phyloP scores from a whole-genome alignment of 441 rosid genomes.

The Brassica balearica region DNA sequence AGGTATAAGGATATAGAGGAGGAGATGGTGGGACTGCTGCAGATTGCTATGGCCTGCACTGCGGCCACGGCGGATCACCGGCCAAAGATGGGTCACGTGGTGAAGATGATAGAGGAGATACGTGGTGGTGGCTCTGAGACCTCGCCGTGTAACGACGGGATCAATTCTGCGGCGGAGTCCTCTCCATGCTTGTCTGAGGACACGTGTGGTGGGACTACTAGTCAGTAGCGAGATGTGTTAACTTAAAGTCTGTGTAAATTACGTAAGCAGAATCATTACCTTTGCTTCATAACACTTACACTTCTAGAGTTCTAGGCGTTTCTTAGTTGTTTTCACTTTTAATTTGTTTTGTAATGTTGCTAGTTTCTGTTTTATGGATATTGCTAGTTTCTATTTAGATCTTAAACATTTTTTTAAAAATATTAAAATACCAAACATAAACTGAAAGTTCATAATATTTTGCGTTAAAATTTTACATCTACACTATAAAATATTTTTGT shows the following conservation, averaged over 20 bases:
- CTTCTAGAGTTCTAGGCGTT: conserved; percentile 18
- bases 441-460: too few relatives aligned
- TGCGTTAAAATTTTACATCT: too few relatives aligned
- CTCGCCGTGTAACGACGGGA: conserved; percentile 67
- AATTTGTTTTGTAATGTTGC: conserved; percentile 11
- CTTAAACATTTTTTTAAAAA: background rate
- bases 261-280: conserved; percentile 23
- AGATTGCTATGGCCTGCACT: conserved; percentile 71
- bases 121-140: conserved; percentile 54
- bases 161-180: conserved; percentile 65
- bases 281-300: conserved; percentile 5
- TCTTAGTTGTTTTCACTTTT: background rate
- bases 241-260: conserved; percentile 22
- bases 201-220: conserved; percentile 58
- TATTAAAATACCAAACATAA: too few relatives aligned
- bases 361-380: background rate
- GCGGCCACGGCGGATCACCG: conserved; percentile 57
- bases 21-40: conserved; percentile 74
- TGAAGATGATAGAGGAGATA: conserved; percentile 69
- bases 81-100: conserved; percentile 60
- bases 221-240: conserved; percentile 52
- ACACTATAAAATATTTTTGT: too few relatives aligned
- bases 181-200: conserved; percentile 85
- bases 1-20: conserved; percentile 80
- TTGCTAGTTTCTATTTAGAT: conserved; percentile 2